phyloP scores from a whole-genome alignment of 2,329 filamentous ascomycete genomes.

The Exophiala alcalophila region DNA sequence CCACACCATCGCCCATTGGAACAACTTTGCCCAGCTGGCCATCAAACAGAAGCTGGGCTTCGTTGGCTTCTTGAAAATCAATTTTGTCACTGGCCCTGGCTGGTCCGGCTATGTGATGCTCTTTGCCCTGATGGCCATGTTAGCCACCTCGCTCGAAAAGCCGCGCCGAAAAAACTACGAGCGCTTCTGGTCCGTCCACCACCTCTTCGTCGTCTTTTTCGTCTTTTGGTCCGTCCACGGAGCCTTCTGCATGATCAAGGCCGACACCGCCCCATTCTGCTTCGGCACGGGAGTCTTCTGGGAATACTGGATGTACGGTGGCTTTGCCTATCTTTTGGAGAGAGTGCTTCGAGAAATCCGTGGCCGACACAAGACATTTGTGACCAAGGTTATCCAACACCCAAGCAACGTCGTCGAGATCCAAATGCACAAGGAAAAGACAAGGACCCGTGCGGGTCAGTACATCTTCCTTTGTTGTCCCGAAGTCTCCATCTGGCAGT shows the following conservation, averaged over 20 bases:
- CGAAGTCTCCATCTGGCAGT: slow-evolving; percentile 82
- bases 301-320: slow-evolving; percentile 86
- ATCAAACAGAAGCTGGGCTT: slow-evolving; percentile 73
- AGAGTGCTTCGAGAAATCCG: slow-evolving; percentile 73
- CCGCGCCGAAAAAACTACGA: slow-evolving; percentile 77
- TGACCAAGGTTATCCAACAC: slow-evolving; percentile 86
- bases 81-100: slow-evolving; percentile 74
- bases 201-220: slow-evolving; percentile 85
- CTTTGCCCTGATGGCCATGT: slow-evolving; percentile 73
- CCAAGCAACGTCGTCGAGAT: slow-evolving; percentile 87
- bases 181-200: slow-evolving; percentile 87
- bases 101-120: slow-evolving; percentile 88
- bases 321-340: slow-evolving; percentile 76
- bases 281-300: slow-evolving; percentile 76
- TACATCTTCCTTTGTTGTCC: slow-evolving; percentile 90
- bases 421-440: slow-evolving; percentile 87
- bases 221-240: slow-evolving; percentile 89
- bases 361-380: slow-evolving; percentile 77
- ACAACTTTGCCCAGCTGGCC: slow-evolving; percentile 76
- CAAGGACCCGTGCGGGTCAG: slow-evolving; percentile 71
- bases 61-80: slow-evolving; percentile 72
- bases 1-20: slow-evolving; percentile 82
- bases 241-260: slow-evolving; percentile 86
- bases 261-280: slow-evolving; percentile 76
- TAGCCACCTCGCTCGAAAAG: slow-evolving; percentile 73